phyloP scores from a whole-genome alignment of 495 filamentous ascomycete genomes.

The Arthonia radiata region DNA sequence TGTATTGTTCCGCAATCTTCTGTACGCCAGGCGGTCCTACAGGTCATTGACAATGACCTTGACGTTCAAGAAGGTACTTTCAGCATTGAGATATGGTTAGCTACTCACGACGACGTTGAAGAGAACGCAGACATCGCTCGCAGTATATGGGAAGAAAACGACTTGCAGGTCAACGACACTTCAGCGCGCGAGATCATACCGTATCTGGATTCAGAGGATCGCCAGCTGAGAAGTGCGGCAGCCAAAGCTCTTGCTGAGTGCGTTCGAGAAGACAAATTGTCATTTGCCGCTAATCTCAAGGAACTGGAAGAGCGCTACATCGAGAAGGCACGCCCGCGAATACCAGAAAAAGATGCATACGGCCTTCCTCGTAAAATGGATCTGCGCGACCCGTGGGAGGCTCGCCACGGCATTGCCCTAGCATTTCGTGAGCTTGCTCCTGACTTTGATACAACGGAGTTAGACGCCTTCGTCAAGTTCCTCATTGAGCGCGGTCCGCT shows the following conservation, averaged over 20 bases:
- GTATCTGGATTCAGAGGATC: constrained; percentile 54
- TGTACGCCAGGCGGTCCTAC: constrained; percentile 69
- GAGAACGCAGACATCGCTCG: constrained; percentile 67
- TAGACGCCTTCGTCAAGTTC: constrained; percentile 59
- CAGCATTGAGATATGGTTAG: constrained; percentile 79
- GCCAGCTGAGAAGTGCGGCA: constrained; percentile 59
- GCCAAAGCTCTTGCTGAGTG: constrained; percentile 58
- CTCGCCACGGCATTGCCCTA: constrained; percentile 62
- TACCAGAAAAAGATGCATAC: constrained; percentile 65
- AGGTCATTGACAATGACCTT: constrained; percentile 71
- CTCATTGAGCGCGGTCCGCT: constrained; percentile 66
- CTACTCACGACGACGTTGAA: constrained; percentile 67
- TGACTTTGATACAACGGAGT: constrained; percentile 36
- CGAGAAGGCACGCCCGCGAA: constrained; percentile 53
- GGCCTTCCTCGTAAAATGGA: constrained; percentile 80
- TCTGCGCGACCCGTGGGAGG: constrained; percentile 68
- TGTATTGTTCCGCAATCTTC: constrained; percentile 50
- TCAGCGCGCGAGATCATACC: constrained; percentile 40
- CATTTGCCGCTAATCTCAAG: constrained; percentile 31
- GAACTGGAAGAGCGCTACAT: constrained; percentile 42
- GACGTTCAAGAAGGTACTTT: constrained; percentile 69
- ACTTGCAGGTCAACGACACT: constrained; percentile 41
- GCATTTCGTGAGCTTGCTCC: constrained; percentile 60
- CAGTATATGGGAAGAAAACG: constrained; percentile 88
- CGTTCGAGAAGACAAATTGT: constrained; percentile 28